Conservation (phyloP, 257 asterid genomes). For the Solanum infundibuliforme region DNA sequence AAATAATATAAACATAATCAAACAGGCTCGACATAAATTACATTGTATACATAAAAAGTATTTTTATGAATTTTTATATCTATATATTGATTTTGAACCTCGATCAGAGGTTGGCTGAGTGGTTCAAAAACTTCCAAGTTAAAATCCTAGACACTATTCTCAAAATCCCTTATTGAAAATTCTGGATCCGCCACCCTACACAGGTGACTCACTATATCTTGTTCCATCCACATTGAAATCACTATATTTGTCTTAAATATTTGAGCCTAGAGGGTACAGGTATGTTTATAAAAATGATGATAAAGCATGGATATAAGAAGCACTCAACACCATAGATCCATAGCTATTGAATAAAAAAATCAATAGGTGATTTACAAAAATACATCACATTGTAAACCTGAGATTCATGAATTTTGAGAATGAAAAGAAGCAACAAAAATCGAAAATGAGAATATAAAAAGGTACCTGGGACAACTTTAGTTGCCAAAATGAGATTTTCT, state of each 20-base stretch:
- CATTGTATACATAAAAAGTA: too few relatives aligned
- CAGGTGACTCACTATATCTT: not conserved
- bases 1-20: not conserved
- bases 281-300: not conserved
- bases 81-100: not conserved
- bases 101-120: not conserved
- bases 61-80: too few relatives aligned
- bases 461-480: not conserved
- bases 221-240: not conserved
- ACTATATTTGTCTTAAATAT: not conserved
- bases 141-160: not conserved
- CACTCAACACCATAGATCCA: not conserved
- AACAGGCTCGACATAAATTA: not conserved
- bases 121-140: not conserved
- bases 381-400: not conserved
- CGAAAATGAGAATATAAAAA: not conserved
- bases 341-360: not conserved
- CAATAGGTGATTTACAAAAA: too few relatives aligned
- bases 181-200: not conserved
- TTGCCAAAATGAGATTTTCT: not conserved
- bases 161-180: not conserved
- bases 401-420: not conserved
- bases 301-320: not conserved
- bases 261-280: not conserved
- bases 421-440: not conserved